These are phyloP conservation scores for Aristolochia contorta DNA, from an alignment of 164 flowering plant genomes.

Conservation along the genomic window DNA sequence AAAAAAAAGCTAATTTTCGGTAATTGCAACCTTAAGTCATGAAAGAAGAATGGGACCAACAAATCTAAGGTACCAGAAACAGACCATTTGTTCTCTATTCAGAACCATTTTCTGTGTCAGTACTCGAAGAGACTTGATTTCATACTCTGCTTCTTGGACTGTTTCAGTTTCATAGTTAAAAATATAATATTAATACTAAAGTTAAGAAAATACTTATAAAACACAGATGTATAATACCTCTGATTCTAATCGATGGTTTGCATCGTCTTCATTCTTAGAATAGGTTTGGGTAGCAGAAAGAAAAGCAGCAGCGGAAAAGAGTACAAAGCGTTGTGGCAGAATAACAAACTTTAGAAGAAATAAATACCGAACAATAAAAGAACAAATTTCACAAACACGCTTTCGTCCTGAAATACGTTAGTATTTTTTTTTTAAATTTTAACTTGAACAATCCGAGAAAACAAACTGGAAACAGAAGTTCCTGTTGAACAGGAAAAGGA, in stretches of 20 bases:
- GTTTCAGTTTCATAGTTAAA: constrained; percentile 36
- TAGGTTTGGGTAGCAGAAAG: constrained; percentile 45
- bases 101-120: constrained; percentile 55
- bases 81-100: constrained; percentile 85
- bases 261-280: constrained; percentile 30
- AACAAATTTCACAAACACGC: too few species aligned
- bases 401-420: too few species aligned
- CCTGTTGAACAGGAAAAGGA: too few species aligned
- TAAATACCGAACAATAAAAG: too few species aligned
- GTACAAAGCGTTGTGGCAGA: too few species aligned
- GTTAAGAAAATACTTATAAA: neutral
- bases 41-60: too few species aligned
- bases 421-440: too few species aligned
- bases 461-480: too few species aligned
- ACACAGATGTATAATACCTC: constrained; percentile 39
- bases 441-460: too few species aligned
- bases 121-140: constrained; percentile 49
- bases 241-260: constrained; percentile 48
- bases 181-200: neutral
- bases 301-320: too few species aligned
- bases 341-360: too few species aligned
- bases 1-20: neutral
- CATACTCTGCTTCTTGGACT: constrained; percentile 53
- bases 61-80: neutral
- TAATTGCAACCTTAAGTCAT: too few species aligned